Conservation (phyloP, 164 flowering plant species). For the Tinospora cordifolia region DNA sequence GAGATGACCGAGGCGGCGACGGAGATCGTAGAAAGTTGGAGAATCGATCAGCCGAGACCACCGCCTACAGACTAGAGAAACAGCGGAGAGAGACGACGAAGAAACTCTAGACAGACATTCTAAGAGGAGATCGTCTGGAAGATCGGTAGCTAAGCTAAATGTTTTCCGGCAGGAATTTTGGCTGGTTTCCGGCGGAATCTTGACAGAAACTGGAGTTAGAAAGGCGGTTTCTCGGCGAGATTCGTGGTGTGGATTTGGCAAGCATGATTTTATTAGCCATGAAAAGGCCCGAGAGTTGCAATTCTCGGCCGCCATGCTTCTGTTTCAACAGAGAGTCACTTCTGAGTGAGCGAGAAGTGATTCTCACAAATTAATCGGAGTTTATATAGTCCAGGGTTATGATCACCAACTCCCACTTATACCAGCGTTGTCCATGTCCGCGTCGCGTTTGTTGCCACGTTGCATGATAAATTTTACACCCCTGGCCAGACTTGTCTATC, state of each 20-base stretch:
- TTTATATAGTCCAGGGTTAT: neutral
- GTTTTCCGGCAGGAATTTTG: slow-evolving; percentile 4
- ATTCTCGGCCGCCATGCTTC: slow-evolving; percentile 27
- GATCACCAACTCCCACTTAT: too few relatives aligned
- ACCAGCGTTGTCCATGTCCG: too few relatives aligned
- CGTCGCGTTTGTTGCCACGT: too few relatives aligned
- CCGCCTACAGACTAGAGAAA: slow-evolving; percentile 54
- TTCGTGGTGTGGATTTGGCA: slow-evolving; percentile 41
- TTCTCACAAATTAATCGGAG: neutral
- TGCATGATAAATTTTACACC: too few relatives aligned
- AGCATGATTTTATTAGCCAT: slow-evolving; percentile 79
- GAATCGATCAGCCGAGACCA: slow-evolving; percentile 48
- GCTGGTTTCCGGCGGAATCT: slow-evolving; percentile 4
- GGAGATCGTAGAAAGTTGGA: slow-evolving; percentile 43
- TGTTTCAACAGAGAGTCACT: neutral
- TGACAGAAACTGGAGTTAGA: slow-evolving; percentile 3
- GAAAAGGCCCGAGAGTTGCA: slow-evolving; percentile 71
- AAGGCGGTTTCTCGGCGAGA: slow-evolving; percentile 17
- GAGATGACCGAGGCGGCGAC: slow-evolving; percentile 43
- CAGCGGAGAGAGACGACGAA: slow-evolving; percentile 44
- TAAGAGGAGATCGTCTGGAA: slow-evolving; percentile 76
- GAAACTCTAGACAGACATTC: slow-evolving; percentile 68
- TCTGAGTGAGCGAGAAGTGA: neutral
- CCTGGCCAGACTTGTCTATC: too few relatives aligned
- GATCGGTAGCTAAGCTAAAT: slow-evolving; percentile 29